Percentiles rank a stretch among this genome's conserved stretches.
Conservation (phyloP, 192 early-diverging fungal genomes). For the Rhizophagus prolifer region DNA sequence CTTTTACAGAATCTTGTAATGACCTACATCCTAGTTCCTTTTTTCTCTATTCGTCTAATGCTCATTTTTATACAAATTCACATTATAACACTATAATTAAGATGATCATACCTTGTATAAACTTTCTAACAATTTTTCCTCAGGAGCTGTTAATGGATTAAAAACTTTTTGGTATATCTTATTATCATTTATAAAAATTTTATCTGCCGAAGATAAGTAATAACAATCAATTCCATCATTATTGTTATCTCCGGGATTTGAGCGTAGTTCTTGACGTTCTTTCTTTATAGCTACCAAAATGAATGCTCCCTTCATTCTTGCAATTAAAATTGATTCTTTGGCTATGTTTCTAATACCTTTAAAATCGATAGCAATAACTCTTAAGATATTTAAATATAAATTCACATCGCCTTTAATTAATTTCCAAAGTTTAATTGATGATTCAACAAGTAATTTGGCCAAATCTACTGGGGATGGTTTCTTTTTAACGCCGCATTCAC, state of each 20-base stretch:
- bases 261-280: conserved; percentile 46
- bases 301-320: conserved; percentile 56
- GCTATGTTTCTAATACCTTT: conserved; percentile 42
- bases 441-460: conserved; percentile 59
- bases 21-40: conserved; percentile 61
- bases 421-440: conserved; percentile 58
- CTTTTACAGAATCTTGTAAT: conserved; percentile 66
- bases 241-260: conserved; percentile 3
- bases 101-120: conserved; percentile 57
- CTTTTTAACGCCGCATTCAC: conserved; percentile 79
- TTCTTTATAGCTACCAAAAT: conserved; percentile 74
- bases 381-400: conserved; percentile 63
- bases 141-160: conserved; percentile 66
- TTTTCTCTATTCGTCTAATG: too few relatives aligned
- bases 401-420: conserved; percentile 48
- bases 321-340: conserved; percentile 44
- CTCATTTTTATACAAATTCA: too few relatives aligned
- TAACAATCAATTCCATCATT: conserved; percentile 58
- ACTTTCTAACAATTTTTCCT: conserved; percentile 68
- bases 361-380: conserved; percentile 71
- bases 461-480: conserved; percentile 77
- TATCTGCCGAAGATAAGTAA: conserved; percentile 57
- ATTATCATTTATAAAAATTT: conserved; percentile 74
- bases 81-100: conserved; percentile 33
- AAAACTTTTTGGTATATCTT: conserved; percentile 70